These are phyloP conservation scores for Backusella liffmaniae DNA, from an alignment of 192 early-diverging fungal genomes.

Conservation along the genomic window DNA sequence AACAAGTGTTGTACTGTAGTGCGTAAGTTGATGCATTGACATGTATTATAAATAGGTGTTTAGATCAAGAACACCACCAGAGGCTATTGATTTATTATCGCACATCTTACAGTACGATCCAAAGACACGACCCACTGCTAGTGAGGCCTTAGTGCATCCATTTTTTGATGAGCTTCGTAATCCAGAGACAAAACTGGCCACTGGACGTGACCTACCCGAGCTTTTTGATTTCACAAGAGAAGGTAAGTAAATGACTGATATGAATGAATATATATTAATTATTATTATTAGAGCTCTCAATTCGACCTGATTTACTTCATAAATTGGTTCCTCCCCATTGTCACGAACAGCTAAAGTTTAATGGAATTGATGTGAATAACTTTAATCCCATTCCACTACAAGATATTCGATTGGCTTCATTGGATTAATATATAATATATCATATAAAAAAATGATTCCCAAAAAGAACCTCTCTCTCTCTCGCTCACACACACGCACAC, in stretches of 20 bases:
- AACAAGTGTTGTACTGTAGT: not conserved
- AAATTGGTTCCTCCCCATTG: slow-evolving; percentile 82
- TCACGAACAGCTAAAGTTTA: slow-evolving; percentile 48
- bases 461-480: not conserved
- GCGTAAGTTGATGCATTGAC: not conserved
- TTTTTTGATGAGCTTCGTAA: slow-evolving; percentile 95
- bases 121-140: slow-evolving; percentile 70
- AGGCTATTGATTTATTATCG: slow-evolving; percentile 81
- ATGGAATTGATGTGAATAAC: slow-evolving; percentile 69
- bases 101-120: slow-evolving; percentile 91
- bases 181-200: slow-evolving; percentile 75
- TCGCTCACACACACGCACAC: not conserved
- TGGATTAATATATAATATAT: slow-evolving; percentile 37
- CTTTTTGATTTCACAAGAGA: slow-evolving; percentile 85
- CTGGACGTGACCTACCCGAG: slow-evolving; percentile 76
- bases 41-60: slow-evolving; percentile 60
- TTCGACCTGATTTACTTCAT: slow-evolving; percentile 77
- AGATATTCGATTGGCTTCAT: slow-evolving; percentile 39
- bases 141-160: slow-evolving; percentile 87
- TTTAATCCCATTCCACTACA: slow-evolving; percentile 59
- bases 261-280: no score
- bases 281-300: slow-evolving; percentile 67
- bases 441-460: not conserved
- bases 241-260: slow-evolving; percentile 38
- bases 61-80: slow-evolving; percentile 76